Evolutionary conservation across 192 early-diverging fungal species (phyloP).

Genomic region (Linnemannia exigua): DNA sequence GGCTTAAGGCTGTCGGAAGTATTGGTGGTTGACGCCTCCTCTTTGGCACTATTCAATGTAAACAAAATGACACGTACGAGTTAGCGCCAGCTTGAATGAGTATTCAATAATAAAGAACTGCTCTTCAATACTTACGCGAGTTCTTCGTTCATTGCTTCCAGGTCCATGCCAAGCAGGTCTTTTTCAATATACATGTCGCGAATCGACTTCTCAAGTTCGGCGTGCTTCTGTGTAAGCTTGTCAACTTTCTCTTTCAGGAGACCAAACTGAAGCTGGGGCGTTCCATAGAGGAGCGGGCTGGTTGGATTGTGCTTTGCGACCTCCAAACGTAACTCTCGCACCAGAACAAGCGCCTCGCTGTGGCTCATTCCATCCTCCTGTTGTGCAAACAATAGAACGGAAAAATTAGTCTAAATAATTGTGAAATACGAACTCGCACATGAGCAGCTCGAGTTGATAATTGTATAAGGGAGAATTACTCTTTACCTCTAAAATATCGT

Average conservation of each 20-base stretch:
- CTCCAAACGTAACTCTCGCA: slow-evolving; percentile 44
- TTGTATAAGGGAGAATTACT: neutral
- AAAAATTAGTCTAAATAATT: neutral
- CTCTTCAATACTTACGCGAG: slow-evolving; percentile 33
- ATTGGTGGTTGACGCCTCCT: slow-evolving; percentile 42
- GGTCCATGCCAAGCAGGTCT: slow-evolving; percentile 50
- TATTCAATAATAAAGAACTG: neutral
- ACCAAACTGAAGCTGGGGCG: slow-evolving; percentile 32
- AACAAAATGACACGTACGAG: no score
- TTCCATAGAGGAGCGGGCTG: slow-evolving; percentile 46
- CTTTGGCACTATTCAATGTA: slow-evolving; percentile 56
- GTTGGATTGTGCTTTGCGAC: slow-evolving; percentile 47
- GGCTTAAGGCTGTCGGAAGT: slow-evolving; percentile 8
- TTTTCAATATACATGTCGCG: slow-evolving; percentile 55
- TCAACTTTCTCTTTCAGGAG: slow-evolving; percentile 28
- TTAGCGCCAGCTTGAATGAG: neutral
- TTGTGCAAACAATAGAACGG: neutral
- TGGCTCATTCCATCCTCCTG: slow-evolving; percentile 33
- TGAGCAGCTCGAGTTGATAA: neutral
- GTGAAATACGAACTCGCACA: neutral
- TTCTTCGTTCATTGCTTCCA: slow-evolving; percentile 50
- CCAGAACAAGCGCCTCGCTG: slow-evolving; percentile 16
- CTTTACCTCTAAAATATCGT: neutral
- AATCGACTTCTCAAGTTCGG: slow-evolving; percentile 43
- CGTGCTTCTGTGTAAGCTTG: slow-evolving; percentile 32